Conservation (phyloP, 495 filamentous ascomycete species). For the Staphylotrichum longicolle region DNA sequence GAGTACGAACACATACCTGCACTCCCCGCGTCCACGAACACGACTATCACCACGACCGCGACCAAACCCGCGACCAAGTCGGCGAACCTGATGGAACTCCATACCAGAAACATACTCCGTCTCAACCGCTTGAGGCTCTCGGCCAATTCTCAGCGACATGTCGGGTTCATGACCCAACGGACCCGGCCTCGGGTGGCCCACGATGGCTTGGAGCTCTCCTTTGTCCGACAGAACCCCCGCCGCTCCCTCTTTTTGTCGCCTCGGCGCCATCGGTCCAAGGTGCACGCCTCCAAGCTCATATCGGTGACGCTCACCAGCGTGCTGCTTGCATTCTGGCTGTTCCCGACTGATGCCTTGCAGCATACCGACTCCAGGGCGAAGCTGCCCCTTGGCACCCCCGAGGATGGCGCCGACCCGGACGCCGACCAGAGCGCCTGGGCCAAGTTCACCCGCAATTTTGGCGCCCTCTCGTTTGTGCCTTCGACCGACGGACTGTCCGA, state of each 20-base stretch:
- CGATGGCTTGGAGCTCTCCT: not conserved
- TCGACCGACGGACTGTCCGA: constrained; percentile 58
- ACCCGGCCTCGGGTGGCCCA: not conserved
- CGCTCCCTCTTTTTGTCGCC: constrained; percentile 18
- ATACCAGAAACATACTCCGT: not conserved
- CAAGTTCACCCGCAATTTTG: constrained; percentile 57
- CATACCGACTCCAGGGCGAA: constrained; percentile 11
- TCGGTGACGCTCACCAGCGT: constrained; percentile 36
- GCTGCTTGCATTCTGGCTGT: constrained; percentile 44
- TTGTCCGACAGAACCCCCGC: not conserved
- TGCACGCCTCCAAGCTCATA: constrained; percentile 17
- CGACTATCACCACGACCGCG: too few relatives aligned
- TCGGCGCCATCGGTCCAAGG: constrained; percentile 17
- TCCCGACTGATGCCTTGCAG: constrained; percentile 38
- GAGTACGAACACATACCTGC: too few relatives aligned
- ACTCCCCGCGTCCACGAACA: too few relatives aligned
- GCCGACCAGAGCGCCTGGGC: constrained; percentile 53
- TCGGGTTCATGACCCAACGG: not conserved
- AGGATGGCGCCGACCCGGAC: constrained; percentile 3
- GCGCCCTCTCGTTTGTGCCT: constrained; percentile 52
- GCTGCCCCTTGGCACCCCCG: not conserved
- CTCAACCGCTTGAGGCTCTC: constrained; percentile 1
- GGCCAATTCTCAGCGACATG: not conserved
- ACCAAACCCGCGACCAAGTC: too few relatives aligned
- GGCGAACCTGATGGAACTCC: not conserved